Evolutionary conservation across 345 rosid genomes (phyloP).

Genomic region (Moricandia moricandioides): DNA sequence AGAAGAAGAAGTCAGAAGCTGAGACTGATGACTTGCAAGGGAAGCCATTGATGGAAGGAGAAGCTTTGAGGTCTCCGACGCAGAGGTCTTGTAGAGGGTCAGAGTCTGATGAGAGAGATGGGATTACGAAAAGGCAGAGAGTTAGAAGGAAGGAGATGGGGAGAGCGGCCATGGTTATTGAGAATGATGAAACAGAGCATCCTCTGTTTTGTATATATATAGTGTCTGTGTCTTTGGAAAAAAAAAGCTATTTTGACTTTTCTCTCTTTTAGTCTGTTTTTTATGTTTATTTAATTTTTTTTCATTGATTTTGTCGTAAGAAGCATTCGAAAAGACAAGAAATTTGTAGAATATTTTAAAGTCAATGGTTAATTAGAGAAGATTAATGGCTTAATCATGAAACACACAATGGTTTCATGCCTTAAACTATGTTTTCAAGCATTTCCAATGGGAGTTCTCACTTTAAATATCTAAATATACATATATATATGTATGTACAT

Average conservation of each 20-base stretch:
- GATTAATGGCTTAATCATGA: not conserved
- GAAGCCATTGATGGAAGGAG: constrained; percentile 57
- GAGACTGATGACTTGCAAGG: constrained; percentile 64
- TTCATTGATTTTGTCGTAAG: not conserved
- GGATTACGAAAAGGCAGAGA: constrained; percentile 39
- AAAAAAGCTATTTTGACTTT: constrained; percentile 3
- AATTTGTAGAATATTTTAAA: constrained; percentile 15
- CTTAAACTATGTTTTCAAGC: not conserved
- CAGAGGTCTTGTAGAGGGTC: constrained; percentile 74
- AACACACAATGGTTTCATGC: constrained; percentile 8
- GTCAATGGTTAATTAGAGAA: not conserved
- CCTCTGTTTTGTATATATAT: constrained; percentile 17
- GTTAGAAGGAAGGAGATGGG: constrained; percentile 17
- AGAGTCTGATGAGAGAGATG: constrained; percentile 50
- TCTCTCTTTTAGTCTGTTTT: not conserved
- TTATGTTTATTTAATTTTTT: not conserved
- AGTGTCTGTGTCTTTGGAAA: not conserved
- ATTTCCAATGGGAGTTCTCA: too few species aligned
- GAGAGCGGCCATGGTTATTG: constrained; percentile 34
- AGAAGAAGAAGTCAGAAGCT: constrained; percentile 65
- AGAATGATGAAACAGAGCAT: constrained; percentile 25
- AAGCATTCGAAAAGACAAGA: not conserved
- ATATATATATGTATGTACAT: too few species aligned
- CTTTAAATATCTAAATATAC: too few species aligned
- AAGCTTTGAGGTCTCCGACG: constrained; percentile 45